Evolutionary conservation across 352 stramenopile genomes (phyloP).

Genomic region (Phytophthora ramorum): DNA sequence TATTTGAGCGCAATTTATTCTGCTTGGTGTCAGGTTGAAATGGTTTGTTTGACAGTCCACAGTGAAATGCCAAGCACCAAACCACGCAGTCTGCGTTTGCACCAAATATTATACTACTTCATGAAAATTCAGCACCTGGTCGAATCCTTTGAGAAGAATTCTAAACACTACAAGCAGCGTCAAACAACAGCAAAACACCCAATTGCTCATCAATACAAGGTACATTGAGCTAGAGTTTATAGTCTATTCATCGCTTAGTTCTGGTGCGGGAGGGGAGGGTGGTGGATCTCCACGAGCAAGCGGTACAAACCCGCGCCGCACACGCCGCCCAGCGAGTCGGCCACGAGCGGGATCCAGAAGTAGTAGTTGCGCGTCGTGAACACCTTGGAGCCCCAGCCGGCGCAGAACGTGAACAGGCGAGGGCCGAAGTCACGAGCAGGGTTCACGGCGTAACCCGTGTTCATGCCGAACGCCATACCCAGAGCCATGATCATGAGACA

Average conservation of each 20-base stretch:
- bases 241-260: slow-evolving; percentile 1
- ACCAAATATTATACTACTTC: too few species aligned
- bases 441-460: slow-evolving; percentile 69
- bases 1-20: too few species aligned
- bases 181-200: too few species aligned
- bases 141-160: too few species aligned
- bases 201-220: too few species aligned
- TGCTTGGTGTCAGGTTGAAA: slow-evolving; percentile 4
- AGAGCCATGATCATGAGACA: slow-evolving; percentile 57
- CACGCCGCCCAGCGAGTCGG: slow-evolving; percentile 35
- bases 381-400: slow-evolving; percentile 49
- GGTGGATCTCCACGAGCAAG: slow-evolving; percentile 42
- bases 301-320: slow-evolving; percentile 37
- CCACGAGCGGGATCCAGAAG: slow-evolving; percentile 61
- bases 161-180: too few species aligned
- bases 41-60: background rate
- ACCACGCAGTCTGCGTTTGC: too few species aligned
- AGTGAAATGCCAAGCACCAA: too few species aligned
- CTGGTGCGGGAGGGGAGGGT: slow-evolving; percentile 27
- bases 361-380: slow-evolving; percentile 51
- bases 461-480: slow-evolving; percentile 61
- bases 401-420: slow-evolving; percentile 41
- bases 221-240: too few species aligned
- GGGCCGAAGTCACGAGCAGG: slow-evolving; percentile 51
- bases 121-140: too few species aligned